Conservation (phyloP, 2,329 filamentous ascomycete genomes). For the Stylonectria norvegica region DNA sequence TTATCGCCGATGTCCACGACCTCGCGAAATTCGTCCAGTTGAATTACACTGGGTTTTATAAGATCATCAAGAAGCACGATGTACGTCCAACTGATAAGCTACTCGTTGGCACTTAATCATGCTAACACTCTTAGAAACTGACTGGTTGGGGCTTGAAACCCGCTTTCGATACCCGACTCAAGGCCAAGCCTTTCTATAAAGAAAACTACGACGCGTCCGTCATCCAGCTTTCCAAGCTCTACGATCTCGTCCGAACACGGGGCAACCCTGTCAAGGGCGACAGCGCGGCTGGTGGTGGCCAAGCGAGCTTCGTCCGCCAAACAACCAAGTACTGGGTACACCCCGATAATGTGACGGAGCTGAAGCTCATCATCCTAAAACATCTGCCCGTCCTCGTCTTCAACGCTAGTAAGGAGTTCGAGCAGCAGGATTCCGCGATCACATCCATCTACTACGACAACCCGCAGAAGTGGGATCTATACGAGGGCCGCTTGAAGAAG, state of each 20-base stretch:
- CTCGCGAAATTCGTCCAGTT: constrained; percentile 96
- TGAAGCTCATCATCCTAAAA: constrained; percentile 97
- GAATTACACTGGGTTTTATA: constrained; percentile 99
- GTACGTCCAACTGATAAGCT: constrained; percentile 46
- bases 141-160: constrained; percentile 91
- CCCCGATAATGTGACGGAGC: constrained; percentile 93
- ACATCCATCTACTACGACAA: constrained; percentile 99
- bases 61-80: constrained; percentile 99
- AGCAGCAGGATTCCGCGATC: constrained; percentile 84
- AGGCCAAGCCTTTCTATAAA: constrained; percentile 97
- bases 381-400: constrained; percentile 96
- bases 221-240: constrained; percentile 89
- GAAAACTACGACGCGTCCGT: constrained; percentile 98
- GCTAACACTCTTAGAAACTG: constrained; percentile 68
- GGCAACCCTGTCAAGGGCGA: constrained; percentile 92
- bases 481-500: constrained; percentile 93
- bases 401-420: constrained; percentile 95
- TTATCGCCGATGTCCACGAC: constrained; percentile 97
- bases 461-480: constrained; percentile 87
- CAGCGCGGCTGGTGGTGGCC: constrained; percentile 81
- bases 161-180: constrained; percentile 91
- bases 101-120: background rate
- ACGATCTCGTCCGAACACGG: constrained; percentile 88
- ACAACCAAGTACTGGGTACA: constrained; percentile 99
- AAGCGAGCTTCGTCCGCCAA: constrained; percentile 94